Evolutionary conservation across 2,329 filamentous ascomycete genomes (phyloP), one percentile per base, ranked within the genome.

Genomic region (Pestalotiopsis fici): DNA sequence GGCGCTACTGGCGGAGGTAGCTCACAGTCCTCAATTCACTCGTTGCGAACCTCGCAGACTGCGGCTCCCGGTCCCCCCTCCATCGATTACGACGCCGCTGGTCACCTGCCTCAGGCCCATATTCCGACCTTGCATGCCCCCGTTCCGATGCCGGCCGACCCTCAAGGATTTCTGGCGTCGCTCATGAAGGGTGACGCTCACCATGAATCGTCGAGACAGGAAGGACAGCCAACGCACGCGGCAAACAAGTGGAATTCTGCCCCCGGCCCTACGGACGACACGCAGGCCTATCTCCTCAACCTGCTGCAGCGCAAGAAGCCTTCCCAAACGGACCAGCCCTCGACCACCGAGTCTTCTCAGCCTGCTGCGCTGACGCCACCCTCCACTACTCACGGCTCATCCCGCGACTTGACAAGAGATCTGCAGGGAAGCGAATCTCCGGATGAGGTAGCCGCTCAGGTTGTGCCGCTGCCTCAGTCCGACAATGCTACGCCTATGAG

Each of bases 221-320:
- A 82, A 64, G 68, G 76, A 75, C 28, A 27, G 28, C 18, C 27
- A 27, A 13, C 57, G 37, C 27, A 35, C 11, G 57, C 57, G 71
- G 70, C 70, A 28, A 67, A 72, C n/a, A 71, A 74, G 50, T 87
- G 86, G 80, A 83, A 79, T 70, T 79, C 83, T 28, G 82, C 82
- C 39, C 63, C 63, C n/a, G 83, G 87, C 56, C 87, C 88, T 65
- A 81, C 87, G 25, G 86, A 89, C 59, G 91, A 94, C 78, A 93
- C 94, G 4, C 93, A 97, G 79, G 91, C 95, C 70, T 93, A 96
- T 76, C 85, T 99, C 60, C 88, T 98, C 69, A 92, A 93, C 73
- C 85, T 98, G 67, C 87, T 99, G 70, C 96, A 94, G 75, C 90
- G 92, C 61, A 90, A 92, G 64, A 94, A 91, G 80, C 88, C 89